These are phyloP conservation scores for Spizellomyces sp. DNA, from an alignment of 192 early-diverging fungal genomes.

Conservation along the genomic window DNA sequence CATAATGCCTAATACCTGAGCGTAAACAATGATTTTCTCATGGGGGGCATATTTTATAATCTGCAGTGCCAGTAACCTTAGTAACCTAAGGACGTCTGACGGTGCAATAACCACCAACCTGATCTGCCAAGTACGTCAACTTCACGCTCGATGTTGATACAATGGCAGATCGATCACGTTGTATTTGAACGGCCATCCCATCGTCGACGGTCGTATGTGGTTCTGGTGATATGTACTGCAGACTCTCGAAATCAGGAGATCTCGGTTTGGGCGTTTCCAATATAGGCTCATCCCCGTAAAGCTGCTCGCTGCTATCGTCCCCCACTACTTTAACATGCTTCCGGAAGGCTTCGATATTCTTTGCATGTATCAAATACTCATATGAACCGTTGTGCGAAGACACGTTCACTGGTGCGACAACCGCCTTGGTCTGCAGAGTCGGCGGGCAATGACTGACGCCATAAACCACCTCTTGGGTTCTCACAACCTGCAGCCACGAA, in stretches of 20 bases:
- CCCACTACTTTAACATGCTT: background rate
- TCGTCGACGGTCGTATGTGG: no score
- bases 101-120: no score
- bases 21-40: slow-evolving; percentile 70
- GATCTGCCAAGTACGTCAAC: slow-evolving; percentile 53
- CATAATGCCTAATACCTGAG: slow-evolving; percentile 18
- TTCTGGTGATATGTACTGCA: no score
- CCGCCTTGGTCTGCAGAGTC: slow-evolving; percentile 17
- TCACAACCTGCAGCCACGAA: slow-evolving; percentile 5
- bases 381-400: background rate
- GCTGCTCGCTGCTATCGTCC: no score
- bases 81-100: no score
- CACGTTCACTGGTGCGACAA: background rate
- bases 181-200: background rate
- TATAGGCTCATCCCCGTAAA: no score
- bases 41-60: slow-evolving; percentile 28
- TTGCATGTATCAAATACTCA: background rate
- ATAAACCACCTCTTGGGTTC: slow-evolving; percentile 10
- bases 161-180: background rate
- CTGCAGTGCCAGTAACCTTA: slow-evolving; percentile 1
- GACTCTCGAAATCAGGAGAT: no score
- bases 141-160: slow-evolving; percentile 56
- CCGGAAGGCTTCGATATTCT: background rate
- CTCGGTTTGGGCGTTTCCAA: no score
- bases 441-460: background rate